phyloP scores from a whole-genome alignment of 2,329 filamentous ascomycete species.

The Tolypocladium paradoxum region DNA sequence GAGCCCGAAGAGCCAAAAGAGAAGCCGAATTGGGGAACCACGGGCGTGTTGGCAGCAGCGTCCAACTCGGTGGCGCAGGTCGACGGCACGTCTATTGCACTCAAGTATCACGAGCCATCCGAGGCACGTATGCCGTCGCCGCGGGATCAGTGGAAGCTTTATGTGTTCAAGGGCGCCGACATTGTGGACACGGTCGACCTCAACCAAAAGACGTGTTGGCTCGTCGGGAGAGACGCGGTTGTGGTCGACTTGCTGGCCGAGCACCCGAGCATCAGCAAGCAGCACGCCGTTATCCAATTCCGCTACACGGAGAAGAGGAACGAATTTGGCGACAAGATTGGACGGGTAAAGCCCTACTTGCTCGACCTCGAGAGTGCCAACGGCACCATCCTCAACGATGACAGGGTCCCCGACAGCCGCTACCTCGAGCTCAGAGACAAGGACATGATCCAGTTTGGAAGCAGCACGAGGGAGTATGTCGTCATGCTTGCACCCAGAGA shows the following conservation, averaged over 20 bases:
- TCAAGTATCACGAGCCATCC: conserved; percentile 93
- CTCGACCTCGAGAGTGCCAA: conserved; percentile 93
- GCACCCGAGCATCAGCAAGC: conserved; percentile 87
- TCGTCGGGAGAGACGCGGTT: conserved; percentile 68
- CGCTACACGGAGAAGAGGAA: conserved; percentile 72
- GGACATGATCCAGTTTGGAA: conserved; percentile 80
- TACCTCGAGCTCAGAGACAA: conserved; percentile 82
- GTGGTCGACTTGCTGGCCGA: conserved; percentile 79
- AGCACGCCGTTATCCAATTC: conserved; percentile 94
- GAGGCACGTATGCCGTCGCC: conserved; percentile 82
- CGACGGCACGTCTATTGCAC: conserved; percentile 62
- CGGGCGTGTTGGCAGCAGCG: conserved; percentile 75
- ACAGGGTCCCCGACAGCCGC: conserved; percentile 59
- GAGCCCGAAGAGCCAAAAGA: conserved; percentile 56
- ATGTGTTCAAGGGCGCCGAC: conserved; percentile 79
- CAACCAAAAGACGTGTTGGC: conserved; percentile 71
- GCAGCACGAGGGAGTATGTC: conserved; percentile 90
- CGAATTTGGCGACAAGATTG: conserved; percentile 76
- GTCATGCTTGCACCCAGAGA: conserved; percentile 61
- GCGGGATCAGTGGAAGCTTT: conserved; percentile 76
- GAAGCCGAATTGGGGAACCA: conserved; percentile 75
- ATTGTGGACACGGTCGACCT: conserved; percentile 76
- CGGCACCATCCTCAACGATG: conserved; percentile 73
- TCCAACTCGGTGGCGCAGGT: conserved; percentile 67
- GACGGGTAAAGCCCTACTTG: conserved; percentile 73